Base-by-base conservation (phyloP, 2,329 filamentous ascomycete genomes). In the Fusarium vanettenii region DNA sequence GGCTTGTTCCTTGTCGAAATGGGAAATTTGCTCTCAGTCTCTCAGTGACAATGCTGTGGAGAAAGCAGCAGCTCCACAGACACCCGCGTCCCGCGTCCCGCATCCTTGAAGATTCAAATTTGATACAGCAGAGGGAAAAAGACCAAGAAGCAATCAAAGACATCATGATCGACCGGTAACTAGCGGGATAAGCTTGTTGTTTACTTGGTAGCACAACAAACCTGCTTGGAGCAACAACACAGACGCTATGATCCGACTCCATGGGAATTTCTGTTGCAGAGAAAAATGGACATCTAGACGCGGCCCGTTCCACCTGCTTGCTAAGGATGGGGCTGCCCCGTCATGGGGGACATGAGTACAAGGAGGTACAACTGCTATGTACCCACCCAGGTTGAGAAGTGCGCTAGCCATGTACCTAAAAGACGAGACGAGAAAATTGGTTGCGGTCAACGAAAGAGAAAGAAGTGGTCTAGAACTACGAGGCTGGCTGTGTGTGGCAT, bases 231-330 rank as follows among this genome's bases (percentile, higher is more conserved):
- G n/a, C n/a, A 18, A 50, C 14, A 48, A 29, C 45, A 50, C 11
- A 18, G 22, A 25, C 27, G 25, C 59, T 25, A 39, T 57, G 37
- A 55, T 57, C 48, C 66, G 64, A 59, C 41, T 66, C 14, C 39
- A 33, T 39, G 52, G 66, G 25, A 57, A 59, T 50, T n/a, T n/a
- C 10, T 27, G 18, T 14, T n/a, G 48, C 27, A 52, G 10, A 52
- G 27, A 20, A 29, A 48, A 63, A 67, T 33, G 52, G 66, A 37
- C 39, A 72, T 52, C 37, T 18, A 65, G 33, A 60, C 18, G 60
- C 25, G 52, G 50, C 65, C 62, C 69, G 71, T 69, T 75, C 69
- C 70, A 77, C 71, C 71, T 73, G 70, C 29, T 31, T 10, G 29
- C 29, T 31, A 31, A 31, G n/a, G n/a, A n/a, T n/a, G n/a, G n/a